Evolutionary conservation across 2,329 filamentous ascomycete genomes (phyloP), one percentile per base, ranked within the genome.

Genomic region (Calonectria pseudoreteaudii): DNA sequence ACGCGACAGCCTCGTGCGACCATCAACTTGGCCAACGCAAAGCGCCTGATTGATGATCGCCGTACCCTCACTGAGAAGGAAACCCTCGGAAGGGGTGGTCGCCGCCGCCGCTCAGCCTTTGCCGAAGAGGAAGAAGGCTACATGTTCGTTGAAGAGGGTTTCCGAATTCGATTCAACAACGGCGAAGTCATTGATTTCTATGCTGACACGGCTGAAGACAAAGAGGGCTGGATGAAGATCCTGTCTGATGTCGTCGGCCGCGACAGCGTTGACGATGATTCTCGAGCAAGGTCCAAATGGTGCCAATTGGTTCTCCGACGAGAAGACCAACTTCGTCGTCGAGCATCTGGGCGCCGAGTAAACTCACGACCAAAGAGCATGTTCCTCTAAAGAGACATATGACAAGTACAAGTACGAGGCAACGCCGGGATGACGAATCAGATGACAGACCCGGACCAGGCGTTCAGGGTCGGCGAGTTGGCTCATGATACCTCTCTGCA

Each of bases 141-240:
- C 88, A 98, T 98, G 94, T 99, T 99, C 84, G 96, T 99, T 68
- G 97, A 99, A 84, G 97, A 99, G 84, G 97, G 97, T 3, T 99
- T 99, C 93, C 95, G 97, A 50, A 98, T 99, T 83, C 95, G 96
- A 72, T 99, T 99, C 86, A 97, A 95, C 83, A 99, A 99, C 81
- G 97, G 97, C 75, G 97, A 99, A 86, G 93, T 98, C 76, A 99
- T 99, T 82, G 96, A 98, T 87, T 98, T 98, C 84, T 98, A 99
- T 82, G 97, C 96, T 81, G 96, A 98, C 85, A 96, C 92, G 38
- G 91, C 93, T 2, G 91, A 91, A 49, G 94, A 97, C 82, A 99
- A 98, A 86, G 95, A 98, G 58, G 94, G 92, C 69, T 99, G 97
- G 97, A 97, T 99, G 94, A 93, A 92, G 83, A 94, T 95, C 18